A percentile compares a stretch with the other conserved stretches of the same genome.
phyloP scores from a whole-genome alignment of 148 eudicot genomes.

The Simmondsia chinensis region DNA sequence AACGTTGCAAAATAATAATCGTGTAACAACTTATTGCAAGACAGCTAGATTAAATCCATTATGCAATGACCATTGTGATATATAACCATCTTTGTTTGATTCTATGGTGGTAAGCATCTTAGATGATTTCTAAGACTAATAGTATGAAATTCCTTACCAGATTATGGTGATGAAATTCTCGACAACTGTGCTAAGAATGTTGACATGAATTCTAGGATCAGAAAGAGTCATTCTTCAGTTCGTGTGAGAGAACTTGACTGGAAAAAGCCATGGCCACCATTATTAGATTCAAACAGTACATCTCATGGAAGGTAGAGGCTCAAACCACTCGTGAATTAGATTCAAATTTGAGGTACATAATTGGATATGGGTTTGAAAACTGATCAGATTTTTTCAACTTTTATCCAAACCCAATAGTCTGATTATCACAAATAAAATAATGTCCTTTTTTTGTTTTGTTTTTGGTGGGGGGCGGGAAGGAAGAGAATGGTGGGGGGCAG shows the following conservation, averaged over 20 bases:
- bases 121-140: too few species aligned
- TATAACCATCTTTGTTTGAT: too few species aligned
- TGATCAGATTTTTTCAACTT: too few species aligned
- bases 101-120: too few species aligned
- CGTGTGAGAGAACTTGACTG: conserved; percentile 96
- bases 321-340: conserved; percentile 13
- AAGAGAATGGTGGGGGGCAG: too few species aligned
- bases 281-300: conserved; percentile 8
- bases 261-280: conserved; percentile 73
- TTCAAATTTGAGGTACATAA: conserved; percentile 16
- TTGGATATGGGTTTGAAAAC: too few species aligned
- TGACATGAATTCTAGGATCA: conserved; percentile 41
- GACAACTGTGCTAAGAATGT: conserved; percentile 70
- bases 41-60: neutral
- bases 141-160: conserved; percentile 24
- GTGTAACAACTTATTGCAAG: neutral
- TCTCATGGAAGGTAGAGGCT: conserved; percentile 29
- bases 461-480: too few species aligned
- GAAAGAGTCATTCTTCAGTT: conserved; percentile 40
- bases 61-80: conserved; percentile 1
- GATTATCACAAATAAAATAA: too few species aligned
- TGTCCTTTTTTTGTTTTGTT: too few species aligned
- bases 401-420: too few species aligned
- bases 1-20: too few species aligned
- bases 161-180: conserved; percentile 61